Conservation (phyloP, 495 filamentous ascomycete genomes). For the Cairneyella variabilis region DNA sequence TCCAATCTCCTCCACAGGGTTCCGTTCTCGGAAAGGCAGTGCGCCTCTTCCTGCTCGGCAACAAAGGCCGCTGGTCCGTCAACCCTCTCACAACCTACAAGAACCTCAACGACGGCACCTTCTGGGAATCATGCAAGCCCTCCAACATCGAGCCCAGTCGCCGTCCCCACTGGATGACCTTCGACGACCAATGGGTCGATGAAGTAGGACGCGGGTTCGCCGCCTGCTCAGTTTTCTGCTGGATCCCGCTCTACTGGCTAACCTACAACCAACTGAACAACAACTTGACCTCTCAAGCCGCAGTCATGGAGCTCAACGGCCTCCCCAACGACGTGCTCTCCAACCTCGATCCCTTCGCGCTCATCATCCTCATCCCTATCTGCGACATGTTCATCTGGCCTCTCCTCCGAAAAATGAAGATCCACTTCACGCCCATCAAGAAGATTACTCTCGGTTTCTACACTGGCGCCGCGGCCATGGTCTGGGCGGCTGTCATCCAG, state of each 20-base stretch:
- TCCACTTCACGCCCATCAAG: conserved; percentile 71
- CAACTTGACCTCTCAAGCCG: conserved; percentile 75
- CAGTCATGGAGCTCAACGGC: conserved; percentile 63
- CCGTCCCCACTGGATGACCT: conserved; percentile 52
- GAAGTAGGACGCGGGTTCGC: conserved; percentile 64
- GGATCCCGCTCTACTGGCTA: conserved; percentile 54
- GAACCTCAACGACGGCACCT: conserved; percentile 48
- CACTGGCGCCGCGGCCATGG: conserved; percentile 57
- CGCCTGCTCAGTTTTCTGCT: conserved; percentile 66
- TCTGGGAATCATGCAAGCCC: conserved; percentile 56
- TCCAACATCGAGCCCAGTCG: conserved; percentile 33
- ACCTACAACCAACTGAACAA: conserved; percentile 42
- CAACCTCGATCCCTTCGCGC: conserved; percentile 72
- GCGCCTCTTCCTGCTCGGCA: conserved; percentile 50
- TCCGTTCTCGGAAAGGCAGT: conserved; percentile 58
- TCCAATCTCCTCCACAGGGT: conserved; percentile 53
- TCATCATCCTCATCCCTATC: conserved; percentile 78
- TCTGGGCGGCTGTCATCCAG: conserved; percentile 62
- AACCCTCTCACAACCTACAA: conserved; percentile 47
- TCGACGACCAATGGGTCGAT: conserved; percentile 72
- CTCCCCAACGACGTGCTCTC: conserved; percentile 76
- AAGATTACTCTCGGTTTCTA: conserved; percentile 68
- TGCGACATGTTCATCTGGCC: conserved; percentile 70
- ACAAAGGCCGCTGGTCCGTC: conserved; percentile 60
- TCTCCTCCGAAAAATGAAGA: conserved; percentile 51